Base-by-base conservation (phyloP, 129 eudicot species). In the Tanacetum coccineum region DNA sequence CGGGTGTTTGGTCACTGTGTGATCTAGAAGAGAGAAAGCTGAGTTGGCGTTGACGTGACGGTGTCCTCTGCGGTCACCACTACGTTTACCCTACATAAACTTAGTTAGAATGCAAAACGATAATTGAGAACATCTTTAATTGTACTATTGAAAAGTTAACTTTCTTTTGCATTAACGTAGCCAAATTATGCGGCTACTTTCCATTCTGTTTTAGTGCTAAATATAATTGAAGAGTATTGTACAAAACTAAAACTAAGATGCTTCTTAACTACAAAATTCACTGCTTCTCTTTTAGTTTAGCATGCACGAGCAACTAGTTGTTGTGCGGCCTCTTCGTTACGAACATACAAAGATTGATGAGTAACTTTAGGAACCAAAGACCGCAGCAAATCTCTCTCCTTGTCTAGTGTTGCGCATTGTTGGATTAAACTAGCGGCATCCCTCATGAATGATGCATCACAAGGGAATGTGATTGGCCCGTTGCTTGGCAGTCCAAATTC, bases 401-500 rank as follows among this genome's bases (percentile, higher is more conserved):
- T 44, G 0, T 58, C 70, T 55, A 59, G 21, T 9, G 70, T 50
- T 6, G 66, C 49, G 9, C 49, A 14, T 13, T 36, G 50, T 3
- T 56, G 42, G 54, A 76, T 40, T 49, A 76, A 60, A 54, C 32
- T 76, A 40, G 60, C 49, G 6, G 42, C 80, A 62, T 72, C 70
- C 59, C 67, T 61, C 78, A 78, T 67, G 44, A 72, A 72, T 2
- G 51, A 25, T n/a, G 78, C 72, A 72, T 78, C 78, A 60, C 78
- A 78, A 3, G 78, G 74, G 70, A 78, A 51, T n/a, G 68, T 80
- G 47, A 70, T 70, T 0, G 78, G 80, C 19, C 77, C 62, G 10
- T 70, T 48, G 22, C 64, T 25, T 56, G 73, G 26, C 13, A 74
- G 69, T 9, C 89, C 85, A 52, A 73, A 84, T 69, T 74, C 89